Evolutionary conservation across 345 rosid species (phyloP).

Genomic region (Bruguiera parviflora): DNA sequence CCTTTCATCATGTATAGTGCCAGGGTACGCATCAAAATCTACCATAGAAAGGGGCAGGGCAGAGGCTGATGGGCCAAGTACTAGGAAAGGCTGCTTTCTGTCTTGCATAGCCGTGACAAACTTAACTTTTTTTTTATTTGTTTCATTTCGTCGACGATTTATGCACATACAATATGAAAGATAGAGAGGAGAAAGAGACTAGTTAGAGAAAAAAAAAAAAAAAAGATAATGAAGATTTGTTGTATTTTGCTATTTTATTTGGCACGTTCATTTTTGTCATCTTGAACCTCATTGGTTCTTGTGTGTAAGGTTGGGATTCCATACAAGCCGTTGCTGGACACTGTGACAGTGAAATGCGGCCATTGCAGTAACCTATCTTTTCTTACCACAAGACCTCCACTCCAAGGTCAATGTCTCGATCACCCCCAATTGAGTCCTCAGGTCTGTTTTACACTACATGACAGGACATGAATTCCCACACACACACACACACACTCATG

Average conservation of each 20-base stretch:
- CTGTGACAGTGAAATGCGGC: slow-evolving; percentile 96
- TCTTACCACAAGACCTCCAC: slow-evolving; percentile 81
- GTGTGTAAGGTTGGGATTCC: slow-evolving; percentile 78
- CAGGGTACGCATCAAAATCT: no score
- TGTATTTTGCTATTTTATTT: background rate
- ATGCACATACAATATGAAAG: no score
- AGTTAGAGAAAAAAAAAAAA: no score
- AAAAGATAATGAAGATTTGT: background rate
- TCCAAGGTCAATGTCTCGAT: slow-evolving; percentile 61
- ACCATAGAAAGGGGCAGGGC: no score
- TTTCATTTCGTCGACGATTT: no score
- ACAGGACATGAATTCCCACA: background rate
- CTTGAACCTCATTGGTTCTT: background rate
- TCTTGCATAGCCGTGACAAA: no score
- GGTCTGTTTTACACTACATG: slow-evolving; percentile 24
- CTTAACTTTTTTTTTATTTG: no score
- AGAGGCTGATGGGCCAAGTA: no score
- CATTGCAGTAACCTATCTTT: slow-evolving; percentile 92
- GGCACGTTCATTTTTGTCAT: background rate
- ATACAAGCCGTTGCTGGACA: slow-evolving; percentile 77
- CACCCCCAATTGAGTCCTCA: slow-evolving; percentile 61
- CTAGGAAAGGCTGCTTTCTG: no score
- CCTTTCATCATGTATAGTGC: no score
- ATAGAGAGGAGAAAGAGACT: no score
- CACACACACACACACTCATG: background rate